Evolutionary conservation across 2,329 filamentous ascomycete genomes (phyloP).

Genomic region (Zymoseptoria pseudotritici): DNA sequence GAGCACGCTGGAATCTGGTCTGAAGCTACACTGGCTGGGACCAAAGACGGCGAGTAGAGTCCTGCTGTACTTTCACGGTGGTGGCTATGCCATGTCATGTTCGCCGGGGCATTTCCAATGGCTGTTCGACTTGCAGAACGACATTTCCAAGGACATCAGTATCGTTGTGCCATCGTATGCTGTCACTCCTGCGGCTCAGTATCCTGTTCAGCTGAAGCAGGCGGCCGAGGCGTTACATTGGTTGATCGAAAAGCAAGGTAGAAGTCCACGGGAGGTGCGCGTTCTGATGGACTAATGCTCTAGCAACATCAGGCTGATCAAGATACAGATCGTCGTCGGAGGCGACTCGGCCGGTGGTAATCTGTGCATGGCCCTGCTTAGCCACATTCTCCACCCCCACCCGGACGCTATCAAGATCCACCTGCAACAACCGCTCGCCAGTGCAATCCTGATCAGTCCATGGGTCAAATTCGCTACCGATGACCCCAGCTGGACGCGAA

Average conservation of each 20-base stretch:
- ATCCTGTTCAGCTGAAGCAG: conserved; percentile 44
- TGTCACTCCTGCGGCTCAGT: conserved; percentile 31
- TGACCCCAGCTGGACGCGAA: conserved; percentile 37
- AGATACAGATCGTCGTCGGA: conserved; percentile 37
- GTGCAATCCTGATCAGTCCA: conserved; percentile 49
- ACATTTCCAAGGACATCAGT: conserved; percentile 32
- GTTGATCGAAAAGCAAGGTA: conserved; percentile 33
- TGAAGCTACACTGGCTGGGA: conserved; percentile 43
- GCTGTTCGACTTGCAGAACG: conserved; percentile 37
- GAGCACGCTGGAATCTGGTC: conserved; percentile 36
- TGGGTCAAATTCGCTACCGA: conserved; percentile 49
- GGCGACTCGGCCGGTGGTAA: conserved; percentile 52
- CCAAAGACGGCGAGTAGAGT: conserved; percentile 32
- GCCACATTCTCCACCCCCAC: conserved; percentile 51
- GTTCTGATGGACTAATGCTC: not conserved
- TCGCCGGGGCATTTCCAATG: conserved; percentile 43
- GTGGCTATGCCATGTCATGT: conserved; percentile 49
- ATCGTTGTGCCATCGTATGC: conserved; percentile 52
- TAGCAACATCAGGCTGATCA: not conserved
- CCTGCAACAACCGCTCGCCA: conserved; percentile 40
- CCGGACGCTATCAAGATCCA: conserved; percentile 35
- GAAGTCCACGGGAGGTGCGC: conserved; percentile 19
- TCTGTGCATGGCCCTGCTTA: conserved; percentile 39
- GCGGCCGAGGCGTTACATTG: conserved; percentile 39
- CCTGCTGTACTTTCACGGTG: conserved; percentile 45